phyloP scores from a whole-genome alignment of 805 yeast species.

The Candida bentonensis region DNA sequence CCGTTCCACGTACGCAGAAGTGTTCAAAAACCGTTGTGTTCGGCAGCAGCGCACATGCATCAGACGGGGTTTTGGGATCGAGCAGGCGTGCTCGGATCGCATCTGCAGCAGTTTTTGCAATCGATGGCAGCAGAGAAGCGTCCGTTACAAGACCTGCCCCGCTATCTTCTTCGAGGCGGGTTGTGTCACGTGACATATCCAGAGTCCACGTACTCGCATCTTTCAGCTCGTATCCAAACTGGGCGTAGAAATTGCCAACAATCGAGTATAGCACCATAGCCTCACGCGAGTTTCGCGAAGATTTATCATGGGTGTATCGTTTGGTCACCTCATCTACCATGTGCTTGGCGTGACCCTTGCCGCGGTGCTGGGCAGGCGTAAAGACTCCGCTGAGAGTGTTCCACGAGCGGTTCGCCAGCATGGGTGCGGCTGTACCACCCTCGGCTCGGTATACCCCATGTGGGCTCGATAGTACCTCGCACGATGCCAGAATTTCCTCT shows the following conservation, averaged over 20 bases:
- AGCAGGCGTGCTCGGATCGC: no score
- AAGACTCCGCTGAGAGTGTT: slow-evolving; percentile 38
- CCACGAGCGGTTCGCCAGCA: no score
- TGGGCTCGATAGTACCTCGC: no score
- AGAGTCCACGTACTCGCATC: not conserved
- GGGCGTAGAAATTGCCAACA: slow-evolving; percentile 43
- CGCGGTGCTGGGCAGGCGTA: slow-evolving; percentile 29
- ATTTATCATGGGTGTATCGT: slow-evolving; percentile 14
- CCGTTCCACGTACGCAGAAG: not conserved
- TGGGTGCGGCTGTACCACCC: no score
- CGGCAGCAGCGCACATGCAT: not conserved
- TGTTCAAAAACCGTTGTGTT: not conserved
- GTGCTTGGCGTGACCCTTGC: slow-evolving; percentile 32
- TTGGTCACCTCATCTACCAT: slow-evolving; percentile 23
- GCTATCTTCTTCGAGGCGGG: not conserved
- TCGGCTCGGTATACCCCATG: no score
- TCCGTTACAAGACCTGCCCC: not conserved
- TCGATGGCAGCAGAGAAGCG: not conserved
- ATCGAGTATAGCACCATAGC: slow-evolving; percentile 40
- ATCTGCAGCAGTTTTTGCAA: not conserved
- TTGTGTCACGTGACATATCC: not conserved
- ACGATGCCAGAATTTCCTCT: no score
- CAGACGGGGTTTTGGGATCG: not conserved
- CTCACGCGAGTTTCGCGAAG: not conserved
- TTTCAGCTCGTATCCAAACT: slow-evolving; percentile 28